Conservation (phyloP, 257 asterid genomes). For the Przewalskia tangutica region DNA sequence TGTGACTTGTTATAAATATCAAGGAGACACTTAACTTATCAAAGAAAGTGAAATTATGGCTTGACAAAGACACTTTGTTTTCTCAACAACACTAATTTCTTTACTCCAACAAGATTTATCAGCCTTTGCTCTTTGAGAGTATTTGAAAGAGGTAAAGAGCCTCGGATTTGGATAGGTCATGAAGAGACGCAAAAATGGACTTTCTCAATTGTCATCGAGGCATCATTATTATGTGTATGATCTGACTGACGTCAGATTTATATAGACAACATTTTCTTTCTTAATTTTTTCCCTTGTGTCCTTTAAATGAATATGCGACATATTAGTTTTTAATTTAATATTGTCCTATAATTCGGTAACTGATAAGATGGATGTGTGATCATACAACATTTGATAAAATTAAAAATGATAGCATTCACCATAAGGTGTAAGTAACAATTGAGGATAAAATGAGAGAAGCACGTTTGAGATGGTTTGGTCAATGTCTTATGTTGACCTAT, state of each 20-base stretch:
- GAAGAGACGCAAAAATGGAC: background rate
- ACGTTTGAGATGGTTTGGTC: background rate
- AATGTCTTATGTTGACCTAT: background rate
- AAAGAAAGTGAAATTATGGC: background rate
- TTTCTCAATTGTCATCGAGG: background rate
- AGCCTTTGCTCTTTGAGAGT: background rate
- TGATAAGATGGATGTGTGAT: too few species aligned
- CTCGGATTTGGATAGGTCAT: background rate
- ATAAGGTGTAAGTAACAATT: background rate
- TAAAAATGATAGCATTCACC: too few species aligned
- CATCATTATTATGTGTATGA: background rate
- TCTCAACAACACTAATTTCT: background rate
- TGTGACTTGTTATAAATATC: background rate
- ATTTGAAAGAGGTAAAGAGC: background rate
- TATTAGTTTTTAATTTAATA: background rate
- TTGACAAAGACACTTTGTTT: background rate
- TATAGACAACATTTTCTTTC: background rate
- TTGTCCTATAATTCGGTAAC: too few species aligned
- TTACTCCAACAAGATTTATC: background rate
- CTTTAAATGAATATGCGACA: background rate
- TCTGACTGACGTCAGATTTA: background rate
- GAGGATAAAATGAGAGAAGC: background rate
- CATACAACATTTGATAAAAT: too few species aligned
- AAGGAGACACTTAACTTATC: background rate
- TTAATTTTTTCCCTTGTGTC: background rate